phyloP scores from a whole-genome alignment of 2,329 filamentous ascomycete genomes.

The Sporothrix pallida region DNA sequence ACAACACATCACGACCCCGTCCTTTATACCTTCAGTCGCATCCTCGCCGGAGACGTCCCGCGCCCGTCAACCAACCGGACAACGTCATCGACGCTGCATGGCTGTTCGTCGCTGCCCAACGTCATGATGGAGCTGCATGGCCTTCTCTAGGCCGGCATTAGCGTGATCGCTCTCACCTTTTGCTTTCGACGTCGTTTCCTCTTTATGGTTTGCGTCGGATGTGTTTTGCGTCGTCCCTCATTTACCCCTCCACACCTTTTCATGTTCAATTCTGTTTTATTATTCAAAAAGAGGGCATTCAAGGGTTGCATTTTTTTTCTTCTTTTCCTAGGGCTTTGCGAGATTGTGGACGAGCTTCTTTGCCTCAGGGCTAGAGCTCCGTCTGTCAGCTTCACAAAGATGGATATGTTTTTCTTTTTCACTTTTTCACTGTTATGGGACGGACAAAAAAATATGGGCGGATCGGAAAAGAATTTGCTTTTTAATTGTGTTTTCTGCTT shows the following conservation, averaged over 20 bases:
- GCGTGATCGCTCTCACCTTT: constrained; percentile 28
- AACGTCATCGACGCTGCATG: not conserved
- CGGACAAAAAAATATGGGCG: constrained; percentile 33
- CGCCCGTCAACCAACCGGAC: constrained; percentile 17
- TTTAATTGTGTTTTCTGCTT: constrained; percentile 15
- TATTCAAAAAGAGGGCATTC: constrained; percentile 23
- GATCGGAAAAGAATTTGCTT: constrained; percentile 35
- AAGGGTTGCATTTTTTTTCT: not conserved
- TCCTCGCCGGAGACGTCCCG: constrained; percentile 15
- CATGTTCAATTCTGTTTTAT: constrained; percentile 15
- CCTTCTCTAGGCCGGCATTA: constrained; percentile 30
- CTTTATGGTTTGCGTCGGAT: not conserved
- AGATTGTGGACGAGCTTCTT: constrained; percentile 5
- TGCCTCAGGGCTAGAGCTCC: not conserved
- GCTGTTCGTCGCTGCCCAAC: constrained; percentile 34
- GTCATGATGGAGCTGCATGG: constrained; percentile 29
- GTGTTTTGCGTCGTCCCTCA: not conserved
- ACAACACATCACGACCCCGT: constrained; percentile 29
- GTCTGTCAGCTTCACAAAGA: not conserved
- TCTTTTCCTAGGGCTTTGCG: not conserved
- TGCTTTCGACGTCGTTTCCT: constrained; percentile 1
- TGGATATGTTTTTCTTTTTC: not conserved
- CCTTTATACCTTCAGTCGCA: not conserved
- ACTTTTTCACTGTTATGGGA: constrained; percentile 20
- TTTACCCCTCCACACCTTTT: not conserved